Conservation (phyloP, 2,329 filamentous ascomycete species). For the Talaromyces sp. region DNA sequence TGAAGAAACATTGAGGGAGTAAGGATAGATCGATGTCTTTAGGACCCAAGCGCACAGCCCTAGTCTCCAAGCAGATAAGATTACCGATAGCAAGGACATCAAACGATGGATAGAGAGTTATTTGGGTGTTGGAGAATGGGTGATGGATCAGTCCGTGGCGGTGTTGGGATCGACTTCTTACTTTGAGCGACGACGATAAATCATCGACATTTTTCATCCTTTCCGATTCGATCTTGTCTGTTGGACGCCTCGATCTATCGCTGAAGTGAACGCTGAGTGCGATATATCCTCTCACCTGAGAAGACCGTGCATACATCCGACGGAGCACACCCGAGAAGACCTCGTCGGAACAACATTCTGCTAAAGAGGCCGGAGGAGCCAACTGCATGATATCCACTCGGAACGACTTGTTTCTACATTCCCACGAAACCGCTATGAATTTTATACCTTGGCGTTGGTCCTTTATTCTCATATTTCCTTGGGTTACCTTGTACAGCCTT, state of each 20-base stretch:
- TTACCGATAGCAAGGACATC: slow-evolving; percentile 79
- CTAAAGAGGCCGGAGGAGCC: background rate
- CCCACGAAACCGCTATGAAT: slow-evolving; percentile 8
- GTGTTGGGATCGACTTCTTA: slow-evolving; percentile 83
- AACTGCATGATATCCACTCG: background rate
- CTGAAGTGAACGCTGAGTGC: no score
- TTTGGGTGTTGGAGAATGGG: slow-evolving; percentile 91
- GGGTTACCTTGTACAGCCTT: background rate
- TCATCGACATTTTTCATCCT: background rate
- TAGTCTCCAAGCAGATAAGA: slow-evolving; percentile 84
- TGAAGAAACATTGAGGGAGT: background rate
- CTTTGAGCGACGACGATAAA: slow-evolving; percentile 84
- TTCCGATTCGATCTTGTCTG: background rate
- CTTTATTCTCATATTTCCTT: background rate
- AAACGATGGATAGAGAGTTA: slow-evolving; percentile 91
- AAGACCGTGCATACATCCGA: background rate
- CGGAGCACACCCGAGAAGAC: background rate
- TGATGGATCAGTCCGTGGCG: slow-evolving; percentile 96
- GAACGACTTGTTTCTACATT: background rate
- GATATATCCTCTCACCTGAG: background rate
- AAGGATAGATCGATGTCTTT: slow-evolving; percentile 17
- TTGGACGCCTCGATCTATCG: background rate
- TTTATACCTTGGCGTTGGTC: slow-evolving; percentile 15
- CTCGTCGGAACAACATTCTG: background rate
- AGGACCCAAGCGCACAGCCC: slow-evolving; percentile 39